Evolutionary conservation across 495 filamentous ascomycete genomes (phyloP).

Genomic region (Lophium mytilinum): DNA sequence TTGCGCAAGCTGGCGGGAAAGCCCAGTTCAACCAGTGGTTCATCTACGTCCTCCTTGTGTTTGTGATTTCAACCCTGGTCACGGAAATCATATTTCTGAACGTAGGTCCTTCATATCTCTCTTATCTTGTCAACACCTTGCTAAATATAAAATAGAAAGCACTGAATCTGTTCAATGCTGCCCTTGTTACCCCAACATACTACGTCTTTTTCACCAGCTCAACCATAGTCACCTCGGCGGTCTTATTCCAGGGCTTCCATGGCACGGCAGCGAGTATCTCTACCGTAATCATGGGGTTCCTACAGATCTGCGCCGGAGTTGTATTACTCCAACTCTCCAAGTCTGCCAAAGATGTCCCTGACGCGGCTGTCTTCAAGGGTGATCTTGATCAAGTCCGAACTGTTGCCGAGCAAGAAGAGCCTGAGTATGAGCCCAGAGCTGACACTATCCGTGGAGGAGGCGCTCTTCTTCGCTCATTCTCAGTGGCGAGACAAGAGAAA

Average conservation of each 20-base stretch:
- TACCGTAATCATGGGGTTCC: conserved; percentile 87
- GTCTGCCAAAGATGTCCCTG: conserved; percentile 93
- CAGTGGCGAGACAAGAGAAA: conserved; percentile 63
- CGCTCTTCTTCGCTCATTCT: conserved; percentile 80
- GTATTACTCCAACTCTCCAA: conserved; percentile 96
- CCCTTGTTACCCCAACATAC: conserved; percentile 94
- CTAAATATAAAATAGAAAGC: conserved; percentile 69
- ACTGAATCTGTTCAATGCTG: conserved; percentile 93
- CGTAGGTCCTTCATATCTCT: conserved; percentile 47
- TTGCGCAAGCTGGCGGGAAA: conserved; percentile 72
- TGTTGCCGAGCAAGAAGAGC: conserved; percentile 87
- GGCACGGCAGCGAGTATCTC: conserved; percentile 71
- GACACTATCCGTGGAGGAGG: conserved; percentile 91
- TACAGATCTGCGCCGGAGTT: conserved; percentile 92
- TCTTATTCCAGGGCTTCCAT: conserved; percentile 92
- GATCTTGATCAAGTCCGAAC: conserved; percentile 92
- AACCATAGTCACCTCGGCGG: conserved; percentile 86
- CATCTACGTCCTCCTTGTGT: conserved; percentile 81
- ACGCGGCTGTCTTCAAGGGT: conserved; percentile 84
- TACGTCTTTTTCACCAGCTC: conserved; percentile 96
- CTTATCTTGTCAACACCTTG: neutral
- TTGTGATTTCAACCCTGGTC: conserved; percentile 77
- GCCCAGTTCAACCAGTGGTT: conserved; percentile 97
- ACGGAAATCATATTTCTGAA: conserved; percentile 95
- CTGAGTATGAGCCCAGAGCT: conserved; percentile 90